Conservation (phyloP, 768 basidiomycete species). For the Holtermannia corniformis region DNA sequence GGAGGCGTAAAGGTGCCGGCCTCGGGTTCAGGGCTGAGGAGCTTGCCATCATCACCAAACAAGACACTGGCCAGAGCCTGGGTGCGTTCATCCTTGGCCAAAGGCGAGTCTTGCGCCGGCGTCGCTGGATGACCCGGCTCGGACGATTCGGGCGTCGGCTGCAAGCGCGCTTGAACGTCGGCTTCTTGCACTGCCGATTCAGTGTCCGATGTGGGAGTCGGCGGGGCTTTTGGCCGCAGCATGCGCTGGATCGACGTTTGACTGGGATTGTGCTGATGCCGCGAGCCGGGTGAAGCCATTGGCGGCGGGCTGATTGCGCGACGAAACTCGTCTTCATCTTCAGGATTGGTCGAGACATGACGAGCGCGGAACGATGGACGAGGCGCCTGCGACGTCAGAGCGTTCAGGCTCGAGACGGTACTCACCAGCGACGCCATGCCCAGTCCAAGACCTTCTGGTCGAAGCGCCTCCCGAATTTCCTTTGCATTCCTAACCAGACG, state of each 20-base stretch:
- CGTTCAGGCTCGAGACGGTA: neutral
- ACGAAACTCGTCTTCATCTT: neutral
- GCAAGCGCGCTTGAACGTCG: neutral
- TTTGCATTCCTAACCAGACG: slow-evolving; percentile 27
- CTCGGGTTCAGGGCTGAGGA: neutral
- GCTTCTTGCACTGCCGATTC: too few species aligned
- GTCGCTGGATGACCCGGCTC: neutral
- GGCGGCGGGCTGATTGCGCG: neutral
- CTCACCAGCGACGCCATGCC: neutral
- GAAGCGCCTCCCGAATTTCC: slow-evolving; percentile 20
- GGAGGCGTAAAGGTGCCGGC: neutral
- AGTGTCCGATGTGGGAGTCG: too few species aligned
- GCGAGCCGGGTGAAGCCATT: neutral
- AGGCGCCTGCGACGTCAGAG: neutral
- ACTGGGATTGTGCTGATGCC: neutral
- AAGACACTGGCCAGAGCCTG: neutral
- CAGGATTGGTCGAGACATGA: neutral
- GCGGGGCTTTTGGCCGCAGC: neutral
- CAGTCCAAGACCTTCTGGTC: slow-evolving; percentile 1
- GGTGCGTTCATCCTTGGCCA: neutral
- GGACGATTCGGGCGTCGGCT: neutral
- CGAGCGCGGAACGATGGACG: neutral
- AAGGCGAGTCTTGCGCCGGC: neutral
- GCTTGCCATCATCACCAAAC: neutral
- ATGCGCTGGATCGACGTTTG: neutral